These are phyloP conservation scores for Byssoonygena ceratinophila DNA, from an alignment of 2,329 filamentous ascomycete genomes.

Conservation along the genomic window DNA sequence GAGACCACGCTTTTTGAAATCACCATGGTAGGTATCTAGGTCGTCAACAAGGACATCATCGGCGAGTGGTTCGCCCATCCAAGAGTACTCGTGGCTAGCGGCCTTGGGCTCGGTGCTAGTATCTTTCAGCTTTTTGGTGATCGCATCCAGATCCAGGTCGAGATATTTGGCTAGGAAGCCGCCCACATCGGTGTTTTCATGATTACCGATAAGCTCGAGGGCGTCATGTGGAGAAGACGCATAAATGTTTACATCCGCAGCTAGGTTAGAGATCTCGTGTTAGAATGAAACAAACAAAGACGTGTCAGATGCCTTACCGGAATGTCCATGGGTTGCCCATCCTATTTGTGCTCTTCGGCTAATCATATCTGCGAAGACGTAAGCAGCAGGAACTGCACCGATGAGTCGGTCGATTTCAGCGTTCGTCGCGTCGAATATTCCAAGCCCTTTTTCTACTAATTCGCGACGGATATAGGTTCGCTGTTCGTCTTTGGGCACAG, in stretches of 20 bases:
- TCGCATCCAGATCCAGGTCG: constrained; percentile 61
- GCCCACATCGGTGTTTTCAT: constrained; percentile 91
- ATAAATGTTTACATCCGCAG: constrained; percentile 95
- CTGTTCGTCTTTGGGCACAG: constrained; percentile 39
- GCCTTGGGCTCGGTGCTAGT: constrained; percentile 18
- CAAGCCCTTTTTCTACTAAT: constrained; percentile 60
- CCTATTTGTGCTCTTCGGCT: constrained; percentile 80
- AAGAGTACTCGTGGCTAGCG: constrained; percentile 21
- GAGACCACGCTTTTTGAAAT: constrained; percentile 28
- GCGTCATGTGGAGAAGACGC: constrained; percentile 58
- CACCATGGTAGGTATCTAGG: constrained; percentile 37
- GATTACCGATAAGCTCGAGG: constrained; percentile 63
- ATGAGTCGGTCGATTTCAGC: constrained; percentile 61
- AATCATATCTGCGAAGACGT: constrained; percentile 70
- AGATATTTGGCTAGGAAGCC: constrained; percentile 71
- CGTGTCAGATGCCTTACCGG: constrained; percentile 33
- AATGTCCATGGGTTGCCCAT: constrained; percentile 90
- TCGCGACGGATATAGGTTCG: constrained; percentile 55
- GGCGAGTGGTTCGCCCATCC: constrained; percentile 35
- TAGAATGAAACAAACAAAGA: not conserved
- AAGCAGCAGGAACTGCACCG: constrained; percentile 45
- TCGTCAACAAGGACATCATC: constrained; percentile 31
- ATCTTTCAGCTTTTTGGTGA: constrained; percentile 61
- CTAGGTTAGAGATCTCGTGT: constrained; percentile 30
- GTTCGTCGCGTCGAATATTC: constrained; percentile 61